Conservation (phyloP, 2,329 filamentous ascomycete genomes). For the Microdochium paspali region DNA sequence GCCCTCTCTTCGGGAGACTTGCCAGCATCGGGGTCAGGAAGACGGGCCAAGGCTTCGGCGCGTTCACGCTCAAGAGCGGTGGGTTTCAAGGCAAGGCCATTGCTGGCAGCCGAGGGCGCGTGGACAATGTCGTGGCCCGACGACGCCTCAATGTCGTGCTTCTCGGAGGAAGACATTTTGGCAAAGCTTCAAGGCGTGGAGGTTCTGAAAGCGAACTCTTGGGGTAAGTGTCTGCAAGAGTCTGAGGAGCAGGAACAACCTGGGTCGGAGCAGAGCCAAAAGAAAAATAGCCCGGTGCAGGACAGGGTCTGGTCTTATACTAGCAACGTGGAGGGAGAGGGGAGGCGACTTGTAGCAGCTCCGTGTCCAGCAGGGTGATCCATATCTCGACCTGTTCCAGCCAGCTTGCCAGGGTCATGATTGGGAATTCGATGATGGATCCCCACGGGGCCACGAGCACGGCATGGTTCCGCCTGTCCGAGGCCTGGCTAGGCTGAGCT, state of each 20-base stretch:
- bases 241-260: not conserved
- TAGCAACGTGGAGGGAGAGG: no score
- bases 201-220: not conserved
- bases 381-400: no score
- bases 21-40: constrained; percentile 45
- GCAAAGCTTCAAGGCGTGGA: not conserved
- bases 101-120: not conserved
- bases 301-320: no score
- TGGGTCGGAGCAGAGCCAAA: not conserved
- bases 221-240: not conserved
- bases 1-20: constrained; percentile 45
- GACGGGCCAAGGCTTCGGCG: not conserved
- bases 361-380: no score
- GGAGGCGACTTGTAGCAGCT: no score
- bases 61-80: not conserved
- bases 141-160: not conserved
- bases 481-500: no score
- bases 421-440: no score
- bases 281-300: no score
- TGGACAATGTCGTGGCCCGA: not conserved
- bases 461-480: no score
- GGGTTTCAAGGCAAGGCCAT: not conserved
- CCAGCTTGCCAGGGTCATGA: no score
- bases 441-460: no score
- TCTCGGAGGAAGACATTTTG: not conserved